Evolutionary conservation across 345 rosid genomes (phyloP), one percentile per base, ranked within the genome.

Genomic region (Hibiscus syriacus): DNA sequence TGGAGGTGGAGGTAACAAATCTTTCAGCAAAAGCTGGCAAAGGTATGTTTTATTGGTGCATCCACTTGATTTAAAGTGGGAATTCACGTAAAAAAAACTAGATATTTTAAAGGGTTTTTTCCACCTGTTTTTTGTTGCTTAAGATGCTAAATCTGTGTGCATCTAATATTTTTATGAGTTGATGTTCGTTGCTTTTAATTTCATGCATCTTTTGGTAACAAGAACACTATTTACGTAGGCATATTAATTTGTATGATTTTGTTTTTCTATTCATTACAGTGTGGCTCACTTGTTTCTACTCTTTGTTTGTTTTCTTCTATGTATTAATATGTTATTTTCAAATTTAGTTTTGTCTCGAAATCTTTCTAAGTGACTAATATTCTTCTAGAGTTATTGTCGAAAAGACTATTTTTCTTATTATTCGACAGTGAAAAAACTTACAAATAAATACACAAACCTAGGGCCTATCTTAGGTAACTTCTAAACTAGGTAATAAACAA

Each of bases 21-120:
- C 95, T 94, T 73, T 95, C 93, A 69, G 97, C 98, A 32, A 94
- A 89, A 79, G 99, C 99, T 80, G 99, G 99, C 74, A 94, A 94
- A 87, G 99, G 99, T 94, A 81, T 50, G 73, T 41, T 70, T 71
- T 70, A 55, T 55, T 29, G 30, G 69, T 20, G 17, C 25, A 41
- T 71, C 16, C 63, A 45, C 36, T 53, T 59, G 49, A 36, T 7
- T 41, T 50, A 3, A 36, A 56, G 39, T n/a, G 38, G 56, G 12
- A 53, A 60, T 63, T 36, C 27, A 23, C 9, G 0, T n/a, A 12
- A 69, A 34, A n/a, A n/a, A 34, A 25, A 26, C 52, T 52, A 60
- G 22, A 25, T 53, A 27, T 38, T 19, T 6, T n/a, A n/a, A 32
- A 10, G 1, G n/a, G 43, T 45, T n/a, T 43, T 61, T 55, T 43